Evolutionary conservation across 805 yeast genomes (phyloP).

Genomic region (Barnettozyma pratensis): DNA sequence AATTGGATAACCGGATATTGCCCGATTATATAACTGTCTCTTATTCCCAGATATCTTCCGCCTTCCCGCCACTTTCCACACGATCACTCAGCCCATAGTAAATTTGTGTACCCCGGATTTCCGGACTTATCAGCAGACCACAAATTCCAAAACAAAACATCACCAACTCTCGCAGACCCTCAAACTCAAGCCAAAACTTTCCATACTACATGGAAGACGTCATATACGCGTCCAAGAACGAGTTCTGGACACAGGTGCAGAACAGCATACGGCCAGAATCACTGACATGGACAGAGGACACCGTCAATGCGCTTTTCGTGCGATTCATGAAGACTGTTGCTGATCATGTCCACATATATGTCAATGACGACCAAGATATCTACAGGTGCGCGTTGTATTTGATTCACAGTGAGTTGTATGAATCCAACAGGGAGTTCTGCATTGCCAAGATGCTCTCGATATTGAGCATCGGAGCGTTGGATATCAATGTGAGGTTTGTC

Average conservation of each 20-base stretch:
- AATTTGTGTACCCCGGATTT: too few relatives aligned
- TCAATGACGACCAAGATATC: slow-evolving; percentile 27
- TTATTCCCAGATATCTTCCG: too few relatives aligned
- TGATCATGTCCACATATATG: slow-evolving; percentile 20
- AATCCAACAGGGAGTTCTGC: slow-evolving; percentile 37
- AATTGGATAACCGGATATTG: too few relatives aligned
- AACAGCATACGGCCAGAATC: slow-evolving; percentile 10
- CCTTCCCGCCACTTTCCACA: too few relatives aligned
- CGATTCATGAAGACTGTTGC: slow-evolving; percentile 20
- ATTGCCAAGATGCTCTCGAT: slow-evolving; percentile 44
- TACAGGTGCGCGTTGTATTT: slow-evolving; percentile 31
- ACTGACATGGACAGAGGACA: slow-evolving; percentile 5
- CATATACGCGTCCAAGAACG: slow-evolving; percentile 13
- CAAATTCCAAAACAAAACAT: background rate
- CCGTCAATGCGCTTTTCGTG: slow-evolving; percentile 19
- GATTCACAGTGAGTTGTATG: slow-evolving; percentile 31
- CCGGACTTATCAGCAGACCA: too few relatives aligned
- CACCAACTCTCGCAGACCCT: background rate
- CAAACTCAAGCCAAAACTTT: background rate
- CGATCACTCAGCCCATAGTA: too few relatives aligned
- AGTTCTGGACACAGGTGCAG: slow-evolving; percentile 19
- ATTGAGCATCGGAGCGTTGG: slow-evolving; percentile 31
- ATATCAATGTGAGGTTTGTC: slow-evolving; percentile 33
- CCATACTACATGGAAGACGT: slow-evolving; percentile 13
- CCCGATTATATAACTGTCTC: too few relatives aligned